These are phyloP conservation scores for Nepenthes alata DNA, from an alignment of 179 eudicot species.

Conservation along the genomic window DNA sequence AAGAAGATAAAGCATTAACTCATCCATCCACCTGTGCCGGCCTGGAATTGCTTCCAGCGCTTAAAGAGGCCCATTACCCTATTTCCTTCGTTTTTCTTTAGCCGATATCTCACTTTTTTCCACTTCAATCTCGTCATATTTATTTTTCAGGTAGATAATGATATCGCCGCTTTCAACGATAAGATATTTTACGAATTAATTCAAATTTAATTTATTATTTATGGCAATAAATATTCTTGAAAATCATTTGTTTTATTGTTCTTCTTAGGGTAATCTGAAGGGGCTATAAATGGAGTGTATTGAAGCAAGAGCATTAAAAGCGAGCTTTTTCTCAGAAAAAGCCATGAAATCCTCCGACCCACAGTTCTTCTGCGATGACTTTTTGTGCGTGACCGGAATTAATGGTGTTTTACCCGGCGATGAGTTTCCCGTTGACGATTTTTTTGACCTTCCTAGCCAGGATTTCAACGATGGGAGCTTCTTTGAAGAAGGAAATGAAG, in stretches of 20 bases:
- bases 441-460: constrained; percentile 38
- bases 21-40: constrained; percentile 10
- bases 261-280: no score
- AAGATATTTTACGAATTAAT: background rate
- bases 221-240: background rate
- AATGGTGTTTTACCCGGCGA: constrained; percentile 18
- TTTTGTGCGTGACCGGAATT: constrained; percentile 9
- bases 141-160: background rate
- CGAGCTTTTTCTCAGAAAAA: constrained; percentile 45
- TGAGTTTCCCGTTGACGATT: constrained; percentile 71
- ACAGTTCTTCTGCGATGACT: constrained; percentile 29
- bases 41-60: background rate
- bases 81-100: background rate
- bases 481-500: constrained; percentile 19
- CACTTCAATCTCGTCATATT: background rate
- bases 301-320: constrained; percentile 56
- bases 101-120: background rate
- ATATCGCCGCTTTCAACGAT: background rate
- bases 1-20: constrained; percentile 5
- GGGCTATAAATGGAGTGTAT: constrained; percentile 45
- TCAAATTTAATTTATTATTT: background rate
- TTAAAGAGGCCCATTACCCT: no score
- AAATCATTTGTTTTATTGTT: background rate
- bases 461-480: no score
- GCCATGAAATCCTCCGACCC: constrained; percentile 25